phyloP scores from a whole-genome alignment of 2,329 filamentous ascomycete genomes.

The Aspergillus fischeri region DNA sequence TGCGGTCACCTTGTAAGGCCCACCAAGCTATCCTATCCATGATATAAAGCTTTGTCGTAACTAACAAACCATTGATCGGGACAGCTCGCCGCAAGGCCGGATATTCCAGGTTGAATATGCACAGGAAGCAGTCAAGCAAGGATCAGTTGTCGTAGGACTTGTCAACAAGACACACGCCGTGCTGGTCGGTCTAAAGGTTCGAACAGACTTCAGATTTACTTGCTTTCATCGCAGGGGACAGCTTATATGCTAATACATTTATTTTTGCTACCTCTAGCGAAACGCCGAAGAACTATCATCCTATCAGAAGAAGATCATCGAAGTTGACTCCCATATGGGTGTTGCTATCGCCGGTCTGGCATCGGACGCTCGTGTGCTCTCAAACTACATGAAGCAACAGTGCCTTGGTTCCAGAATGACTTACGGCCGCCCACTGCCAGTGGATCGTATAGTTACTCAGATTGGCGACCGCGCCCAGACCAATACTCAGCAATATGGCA shows the following conservation, averaged over 20 bases:
- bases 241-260: slow-evolving; percentile 1
- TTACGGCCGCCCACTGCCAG: slow-evolving; percentile 87
- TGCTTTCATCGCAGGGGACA: neutral
- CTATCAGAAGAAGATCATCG: slow-evolving; percentile 99
- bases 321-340: slow-evolving; percentile 91
- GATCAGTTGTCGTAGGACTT: slow-evolving; percentile 93
- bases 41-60: slow-evolving; percentile 3
- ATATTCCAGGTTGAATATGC: slow-evolving; percentile 99
- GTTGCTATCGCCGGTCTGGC: slow-evolving; percentile 95
- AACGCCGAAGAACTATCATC: slow-evolving; percentile 99
- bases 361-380: slow-evolving; percentile 95
- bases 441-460: slow-evolving; percentile 82
- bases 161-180: slow-evolving; percentile 98
- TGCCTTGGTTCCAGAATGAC: slow-evolving; percentile 92
- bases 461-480: slow-evolving; percentile 96
- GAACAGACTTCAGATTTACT: slow-evolving; percentile 7
- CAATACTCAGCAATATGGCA: slow-evolving; percentile 97
- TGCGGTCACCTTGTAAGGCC: slow-evolving; percentile 88
- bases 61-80: slow-evolving; percentile 2
- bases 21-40: slow-evolving; percentile 36
- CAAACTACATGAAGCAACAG: slow-evolving; percentile 99
- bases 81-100: slow-evolving; percentile 93
- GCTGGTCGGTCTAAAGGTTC: slow-evolving; percentile 91
- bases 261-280: slow-evolving; percentile 54
- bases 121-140: slow-evolving; percentile 97